phyloP scores from a whole-genome alignment of 2,329 filamentous ascomycete genomes.

The Ophiostoma montium region DNA sequence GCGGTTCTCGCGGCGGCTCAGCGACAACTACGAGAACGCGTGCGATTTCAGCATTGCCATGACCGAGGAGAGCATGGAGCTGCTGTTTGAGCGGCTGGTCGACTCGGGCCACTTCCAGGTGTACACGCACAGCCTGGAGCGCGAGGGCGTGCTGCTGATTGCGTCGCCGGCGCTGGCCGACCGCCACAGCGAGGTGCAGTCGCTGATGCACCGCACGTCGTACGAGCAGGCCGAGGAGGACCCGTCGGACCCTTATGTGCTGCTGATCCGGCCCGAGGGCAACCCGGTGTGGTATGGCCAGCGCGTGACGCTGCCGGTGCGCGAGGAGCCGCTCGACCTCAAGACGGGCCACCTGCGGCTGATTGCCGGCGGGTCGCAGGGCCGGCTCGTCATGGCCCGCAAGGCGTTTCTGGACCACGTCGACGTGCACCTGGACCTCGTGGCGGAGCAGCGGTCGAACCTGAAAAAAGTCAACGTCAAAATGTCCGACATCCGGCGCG shows the following conservation, averaged over 20 bases:
- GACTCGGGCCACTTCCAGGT: conserved; percentile 80
- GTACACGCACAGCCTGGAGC: conserved; percentile 49
- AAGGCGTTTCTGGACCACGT: conserved; percentile 63
- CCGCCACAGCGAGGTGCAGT: conserved; percentile 68
- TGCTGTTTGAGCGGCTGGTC: conserved; percentile 68
- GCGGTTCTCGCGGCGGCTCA: conserved; percentile 80
- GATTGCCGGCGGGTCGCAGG: conserved; percentile 75
- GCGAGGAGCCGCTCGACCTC: conserved; percentile 70
- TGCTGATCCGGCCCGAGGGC: conserved; percentile 73
- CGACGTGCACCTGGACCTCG: conserved; percentile 71
- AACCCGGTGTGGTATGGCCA: conserved; percentile 70
- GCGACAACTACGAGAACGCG: conserved; percentile 89
- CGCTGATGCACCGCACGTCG: conserved; percentile 60
- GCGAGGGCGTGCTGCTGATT: conserved; percentile 67
- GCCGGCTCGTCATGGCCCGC: conserved; percentile 65
- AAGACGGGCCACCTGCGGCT: conserved; percentile 76
- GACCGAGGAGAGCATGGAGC: conserved; percentile 48
- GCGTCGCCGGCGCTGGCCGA: conserved; percentile 68
- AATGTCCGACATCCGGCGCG: conserved; percentile 86
- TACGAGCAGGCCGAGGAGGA: conserved; percentile 51
- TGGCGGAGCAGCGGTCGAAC: conserved; percentile 87
- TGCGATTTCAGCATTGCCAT: conserved; percentile 82
- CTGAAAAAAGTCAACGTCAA: conserved; percentile 82
- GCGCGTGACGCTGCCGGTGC: conserved; percentile 54
- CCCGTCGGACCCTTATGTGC: conserved; percentile 64